Evolutionary conservation across 176 grass and related monocot species (phyloP), one percentile per base, ranked within the genome.

Genomic region (Pharus latifolius): DNA sequence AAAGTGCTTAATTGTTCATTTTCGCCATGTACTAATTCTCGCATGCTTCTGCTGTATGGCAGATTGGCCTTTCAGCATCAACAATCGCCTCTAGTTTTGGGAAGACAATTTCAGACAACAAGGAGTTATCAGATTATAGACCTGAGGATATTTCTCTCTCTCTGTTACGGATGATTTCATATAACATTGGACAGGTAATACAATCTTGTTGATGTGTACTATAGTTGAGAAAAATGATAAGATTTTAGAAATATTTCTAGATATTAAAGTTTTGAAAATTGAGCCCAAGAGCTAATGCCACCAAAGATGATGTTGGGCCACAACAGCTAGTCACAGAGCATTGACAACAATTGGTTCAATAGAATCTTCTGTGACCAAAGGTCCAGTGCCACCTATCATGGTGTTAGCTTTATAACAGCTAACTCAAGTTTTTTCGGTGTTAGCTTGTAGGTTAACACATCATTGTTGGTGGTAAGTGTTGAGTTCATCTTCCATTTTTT

Each of bases 111-210:
- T 98, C 94, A 76, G 94, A 90, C 70, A 80, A 87, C 61, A 98
- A 98, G 75, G 94, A 98, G 53, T 72, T 98, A 26, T 90, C 87
- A 20, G 94, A 90, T 70, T 98, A 98, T 75, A 87, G 75, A 77
- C 94, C 89, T 20, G 94, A 98, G 78, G 94, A 98, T 88, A 91
- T 98, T 76, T 98, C 94, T 60, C 94, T 98, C 71, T 98, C 94
- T 40, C 84, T 98, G 32, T 63, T 98, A 57, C 86, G 94, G 67
- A 98, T 98, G 94, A 93, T 98, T 73, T 98, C 94, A 63, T 98
- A 98, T 60, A 98, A 98, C 69, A 98, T 98, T 74, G 94, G 94
- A 3, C 94, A 98, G 94, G 94, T 93, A 81, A 53, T 51, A 50
- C 73, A 63, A 34, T 73, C 14, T 83, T 81, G 19, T 77, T 22